phyloP scores from a whole-genome alignment of 2,329 filamentous ascomycete genomes.

The Cercospora berteroae region DNA sequence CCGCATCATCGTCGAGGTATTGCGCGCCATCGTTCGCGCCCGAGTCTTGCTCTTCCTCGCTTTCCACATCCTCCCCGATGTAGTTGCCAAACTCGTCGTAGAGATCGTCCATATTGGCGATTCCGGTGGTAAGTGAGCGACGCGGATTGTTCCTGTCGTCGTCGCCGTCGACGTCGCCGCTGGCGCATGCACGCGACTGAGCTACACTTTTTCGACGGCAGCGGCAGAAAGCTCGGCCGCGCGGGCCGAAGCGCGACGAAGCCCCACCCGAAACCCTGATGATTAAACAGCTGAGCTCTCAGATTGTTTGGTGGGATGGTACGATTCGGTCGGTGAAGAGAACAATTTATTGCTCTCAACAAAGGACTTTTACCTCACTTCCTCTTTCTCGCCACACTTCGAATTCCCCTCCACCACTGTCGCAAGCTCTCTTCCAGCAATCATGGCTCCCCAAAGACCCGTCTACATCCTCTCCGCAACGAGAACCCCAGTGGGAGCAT shows the following conservation, averaged over 20 bases:
- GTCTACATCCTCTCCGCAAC: conserved; percentile 91
- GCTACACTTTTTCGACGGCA: conserved; percentile 9
- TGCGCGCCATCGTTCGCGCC: conserved; percentile 73
- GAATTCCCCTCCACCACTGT: background rate
- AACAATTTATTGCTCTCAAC: background rate
- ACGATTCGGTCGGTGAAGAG: conserved; percentile 1
- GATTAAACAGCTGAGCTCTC: background rate
- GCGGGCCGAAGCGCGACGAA: background rate
- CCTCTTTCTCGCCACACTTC: background rate
- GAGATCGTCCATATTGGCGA: conserved; percentile 77
- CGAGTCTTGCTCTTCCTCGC: conserved; percentile 80
- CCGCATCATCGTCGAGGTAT: conserved; percentile 72
- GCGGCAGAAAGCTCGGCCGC: background rate
- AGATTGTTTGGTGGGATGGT: conserved; percentile 3
- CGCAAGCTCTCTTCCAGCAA: conserved; percentile 1
- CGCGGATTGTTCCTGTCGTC: background rate
- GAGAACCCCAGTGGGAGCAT: conserved; percentile 82
- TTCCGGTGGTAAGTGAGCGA: conserved; percentile 5
- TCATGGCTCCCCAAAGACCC: conserved; percentile 75
- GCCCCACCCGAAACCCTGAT: background rate
- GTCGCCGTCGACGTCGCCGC: conserved; percentile 10
- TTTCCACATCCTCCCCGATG: conserved; percentile 88
- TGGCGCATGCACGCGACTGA: conserved; percentile 12
- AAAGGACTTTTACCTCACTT: background rate
- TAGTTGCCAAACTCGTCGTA: conserved; percentile 99